These are phyloP conservation scores for Sclerotinia sclerotiorum DNA, from an alignment of 2,329 filamentous ascomycete species.

Conservation along the genomic window DNA sequence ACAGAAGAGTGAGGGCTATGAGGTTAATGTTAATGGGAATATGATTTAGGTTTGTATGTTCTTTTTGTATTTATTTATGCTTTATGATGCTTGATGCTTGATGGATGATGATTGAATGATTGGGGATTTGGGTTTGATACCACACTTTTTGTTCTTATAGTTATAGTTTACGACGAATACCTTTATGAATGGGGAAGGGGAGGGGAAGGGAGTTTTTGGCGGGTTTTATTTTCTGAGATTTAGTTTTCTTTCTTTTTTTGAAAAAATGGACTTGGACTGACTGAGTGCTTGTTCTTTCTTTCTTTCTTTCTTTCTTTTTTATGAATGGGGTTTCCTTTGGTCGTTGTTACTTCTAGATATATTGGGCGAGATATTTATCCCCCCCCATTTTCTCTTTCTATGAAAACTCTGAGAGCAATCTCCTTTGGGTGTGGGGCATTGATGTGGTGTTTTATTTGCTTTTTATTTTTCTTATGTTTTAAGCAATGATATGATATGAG, in stretches of 20 bases:
- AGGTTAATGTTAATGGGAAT: slow-evolving; percentile 78
- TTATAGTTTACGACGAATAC: too few relatives aligned
- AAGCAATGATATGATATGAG: background rate
- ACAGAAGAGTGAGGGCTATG: slow-evolving; percentile 80
- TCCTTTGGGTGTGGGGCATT: background rate
- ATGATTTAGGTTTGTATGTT: slow-evolving; percentile 54
- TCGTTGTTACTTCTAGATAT: background rate
- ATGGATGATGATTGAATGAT: background rate
- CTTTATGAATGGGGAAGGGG: background rate
- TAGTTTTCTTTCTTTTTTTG: background rate
- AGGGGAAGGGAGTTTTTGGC: background rate
- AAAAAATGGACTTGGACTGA: too few relatives aligned
- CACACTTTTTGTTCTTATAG: too few relatives aligned
- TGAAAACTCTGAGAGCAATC: slow-evolving; percentile 3
- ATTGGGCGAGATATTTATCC: background rate
- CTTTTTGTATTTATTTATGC: background rate
- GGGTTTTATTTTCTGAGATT: background rate
- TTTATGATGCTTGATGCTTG: background rate
- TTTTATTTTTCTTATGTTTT: background rate
- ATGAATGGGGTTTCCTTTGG: background rate
- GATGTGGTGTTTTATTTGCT: background rate
- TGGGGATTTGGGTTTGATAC: slow-evolving; percentile 13
- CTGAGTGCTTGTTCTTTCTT: too few relatives aligned
- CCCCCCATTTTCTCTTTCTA: background rate
- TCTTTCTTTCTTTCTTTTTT: background rate